Base-by-base conservation (phyloP, 2,329 filamentous ascomycete genomes). In the Penicillium sp. region DNA sequence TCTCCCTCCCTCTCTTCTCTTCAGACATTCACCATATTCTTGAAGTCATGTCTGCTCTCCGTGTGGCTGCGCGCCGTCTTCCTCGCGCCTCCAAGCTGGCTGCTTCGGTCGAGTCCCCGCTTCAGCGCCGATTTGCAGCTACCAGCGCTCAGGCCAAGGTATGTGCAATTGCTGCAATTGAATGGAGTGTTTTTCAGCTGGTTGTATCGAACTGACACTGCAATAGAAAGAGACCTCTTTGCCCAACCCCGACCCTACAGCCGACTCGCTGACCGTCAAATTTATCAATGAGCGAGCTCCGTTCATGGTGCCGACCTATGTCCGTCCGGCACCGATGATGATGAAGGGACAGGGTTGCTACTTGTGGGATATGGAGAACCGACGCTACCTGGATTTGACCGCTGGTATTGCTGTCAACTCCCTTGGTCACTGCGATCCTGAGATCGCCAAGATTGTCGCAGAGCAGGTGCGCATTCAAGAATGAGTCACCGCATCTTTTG, bases 291-390 rank as follows among this genome's bases (percentile, higher is more conserved):
- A 90, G 57, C 87, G 92, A 67, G 83, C 87, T 28, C 89, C 90
- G 3, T 97, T 87, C 77, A 97, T 99, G 93, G 90, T 99, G 24
- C 88, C 92, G 2, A 99, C 94, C 49, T 99, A 99, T 75, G 87
- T 91, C 48, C 90, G 94, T 23, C 93, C 94, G 45, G 83, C 89
- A 40, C 91, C 92, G 2, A 90, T 97, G 69, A 97, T 99, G 74
- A 86, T 92, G 54, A 90, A 87, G 72, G 94, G 92, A 60, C 80
- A 91, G 70, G 94, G 94, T 2, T 92, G 88, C 56, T 92, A 92
- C 72, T 75, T 99, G 59, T 97, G 87, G 85, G 94, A 99, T 72
- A 78, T 93, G 33, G 92, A 97, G 77, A 90, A 94, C 70, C 81
- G 90, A 57, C 87, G 87, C 71, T 99, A 97, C 72, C 82, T 99